phyloP scores from a whole-genome alignment of 2,329 filamentous ascomycete genomes.

The Fusarium ambrosium region DNA sequence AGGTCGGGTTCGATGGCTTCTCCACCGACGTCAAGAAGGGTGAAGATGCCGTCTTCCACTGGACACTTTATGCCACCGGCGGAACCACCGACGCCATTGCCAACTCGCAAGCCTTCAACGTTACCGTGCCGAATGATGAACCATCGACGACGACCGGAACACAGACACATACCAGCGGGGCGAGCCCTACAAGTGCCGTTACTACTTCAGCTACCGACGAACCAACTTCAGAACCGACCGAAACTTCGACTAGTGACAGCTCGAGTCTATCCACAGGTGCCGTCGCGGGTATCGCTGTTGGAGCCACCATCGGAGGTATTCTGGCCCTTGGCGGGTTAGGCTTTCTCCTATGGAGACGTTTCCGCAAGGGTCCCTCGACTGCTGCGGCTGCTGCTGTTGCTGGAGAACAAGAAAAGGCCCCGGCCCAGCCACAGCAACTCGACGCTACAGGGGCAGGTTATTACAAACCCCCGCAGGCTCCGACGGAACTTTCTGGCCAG shows the following conservation, averaged over 20 bases:
- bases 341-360: conserved; percentile 41
- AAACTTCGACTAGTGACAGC: neutral
- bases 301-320: conserved; percentile 38
- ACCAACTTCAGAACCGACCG: neutral
- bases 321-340: conserved; percentile 31
- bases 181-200: neutral
- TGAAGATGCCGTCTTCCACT: conserved; percentile 38
- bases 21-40: conserved; percentile 12
- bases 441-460: conserved; percentile 2
- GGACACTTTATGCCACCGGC: conserved; percentile 23
- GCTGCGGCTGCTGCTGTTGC: conserved; percentile 5
- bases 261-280: conserved; percentile 38
- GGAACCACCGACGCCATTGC: conserved; percentile 27
- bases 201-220: neutral
- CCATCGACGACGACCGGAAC: conserved; percentile 11
- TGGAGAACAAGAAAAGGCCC: conserved; percentile 1
- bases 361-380: conserved; percentile 24
- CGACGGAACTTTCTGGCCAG: conserved; percentile 29
- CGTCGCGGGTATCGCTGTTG: conserved; percentile 45
- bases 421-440: neutral
- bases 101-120: conserved; percentile 40
- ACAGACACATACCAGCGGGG: neutral
- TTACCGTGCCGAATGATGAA: conserved; percentile 21
- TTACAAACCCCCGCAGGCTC: conserved; percentile 23
- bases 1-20: conserved; percentile 33